Base-by-base conservation (phyloP, 768 basidiomycete species). In the Thelephora aurantiotincta region DNA sequence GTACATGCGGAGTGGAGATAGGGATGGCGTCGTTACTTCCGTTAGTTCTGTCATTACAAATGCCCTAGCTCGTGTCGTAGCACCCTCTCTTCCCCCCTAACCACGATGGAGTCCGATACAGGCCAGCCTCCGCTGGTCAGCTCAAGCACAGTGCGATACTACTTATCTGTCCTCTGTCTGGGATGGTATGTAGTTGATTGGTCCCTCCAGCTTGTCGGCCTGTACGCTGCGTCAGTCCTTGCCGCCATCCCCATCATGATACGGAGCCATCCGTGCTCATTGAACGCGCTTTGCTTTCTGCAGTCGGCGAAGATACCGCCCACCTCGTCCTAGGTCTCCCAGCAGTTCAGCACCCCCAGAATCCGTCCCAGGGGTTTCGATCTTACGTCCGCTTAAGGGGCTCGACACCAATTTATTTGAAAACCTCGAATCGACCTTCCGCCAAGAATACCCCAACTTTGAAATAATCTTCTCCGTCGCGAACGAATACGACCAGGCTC, bases 381-480 rank as follows among this genome's bases (percentile, higher is more conserved):
- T 98, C 55, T 71, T 98, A 44, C 79, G 96, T 42, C 96, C 96
- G 6, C 71, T 99, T 45, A 93, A 93, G 61, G 96, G 96, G 12
- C 70, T 99, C 19, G 96, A 99, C 63, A 77, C 83, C 49, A 98
- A 98, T 61, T 74, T 99, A 16, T 97, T 85, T 63, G 92, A 96
- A 67, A 97, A 97, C 62, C 68, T 99, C 44, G 90, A 96, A 63
- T 89, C 91, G 3, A 87, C 88, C 0, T 94, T 98, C 64, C 71
- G 67, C 30, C 91, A 96, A 58, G 84, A 93, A 53, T 98, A 98
- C 60, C 80, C 86, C 0, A 84, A 84, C 52, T 94, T 77, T 56
- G 93, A 99, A 63, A 78, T 99, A 48, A 68, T 98, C 36, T 80
- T 97, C 50, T 89, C 87, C 22, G 82, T 98, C 5, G 89, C 90